Evolutionary conservation across 306 rosid species (phyloP).

Genomic region (Quercus glauca): DNA sequence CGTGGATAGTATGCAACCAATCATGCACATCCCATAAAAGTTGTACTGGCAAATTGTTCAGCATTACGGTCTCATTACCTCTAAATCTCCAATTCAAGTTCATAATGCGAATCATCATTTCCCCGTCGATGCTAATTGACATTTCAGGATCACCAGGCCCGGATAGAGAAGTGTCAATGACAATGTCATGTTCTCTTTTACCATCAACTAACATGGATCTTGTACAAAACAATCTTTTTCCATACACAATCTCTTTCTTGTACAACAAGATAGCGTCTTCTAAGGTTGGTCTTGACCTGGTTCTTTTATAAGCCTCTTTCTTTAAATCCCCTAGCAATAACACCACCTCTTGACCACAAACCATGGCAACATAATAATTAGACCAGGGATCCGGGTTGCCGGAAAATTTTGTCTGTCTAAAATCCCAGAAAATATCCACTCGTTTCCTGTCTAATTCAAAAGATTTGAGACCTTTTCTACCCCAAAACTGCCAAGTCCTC

Average conservation of each 20-base stretch:
- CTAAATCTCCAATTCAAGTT: constrained; percentile 77
- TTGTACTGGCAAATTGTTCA: constrained; percentile 47
- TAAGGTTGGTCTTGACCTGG: constrained; percentile 45
- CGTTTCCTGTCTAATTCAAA: constrained; percentile 45
- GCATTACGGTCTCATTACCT: constrained; percentile 57
- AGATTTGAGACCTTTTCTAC: constrained; percentile 61
- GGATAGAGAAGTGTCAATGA: constrained; percentile 50
- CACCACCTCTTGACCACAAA: constrained; percentile 45
- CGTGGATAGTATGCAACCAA: constrained; percentile 49
- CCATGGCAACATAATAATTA: constrained; percentile 59
- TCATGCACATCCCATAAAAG: constrained; percentile 77
- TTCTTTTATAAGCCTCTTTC: constrained; percentile 45
- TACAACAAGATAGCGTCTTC: constrained; percentile 47
- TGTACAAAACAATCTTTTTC: constrained; percentile 53
- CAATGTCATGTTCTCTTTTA: constrained; percentile 45
- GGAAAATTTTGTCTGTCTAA: constrained; percentile 44
- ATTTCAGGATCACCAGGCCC: constrained; percentile 70
- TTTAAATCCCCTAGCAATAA: constrained; percentile 52
- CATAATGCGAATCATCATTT: constrained; percentile 43
- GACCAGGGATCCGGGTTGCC: constrained; percentile 41
- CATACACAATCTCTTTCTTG: constrained; percentile 58
- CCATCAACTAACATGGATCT: constrained; percentile 49
- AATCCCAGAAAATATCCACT: constrained; percentile 62
- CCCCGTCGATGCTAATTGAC: constrained; percentile 64
- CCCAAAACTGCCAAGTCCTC: constrained; percentile 45